Conservation (phyloP, 176 grass and related monocot genomes). For the Luzula sylvatica region DNA sequence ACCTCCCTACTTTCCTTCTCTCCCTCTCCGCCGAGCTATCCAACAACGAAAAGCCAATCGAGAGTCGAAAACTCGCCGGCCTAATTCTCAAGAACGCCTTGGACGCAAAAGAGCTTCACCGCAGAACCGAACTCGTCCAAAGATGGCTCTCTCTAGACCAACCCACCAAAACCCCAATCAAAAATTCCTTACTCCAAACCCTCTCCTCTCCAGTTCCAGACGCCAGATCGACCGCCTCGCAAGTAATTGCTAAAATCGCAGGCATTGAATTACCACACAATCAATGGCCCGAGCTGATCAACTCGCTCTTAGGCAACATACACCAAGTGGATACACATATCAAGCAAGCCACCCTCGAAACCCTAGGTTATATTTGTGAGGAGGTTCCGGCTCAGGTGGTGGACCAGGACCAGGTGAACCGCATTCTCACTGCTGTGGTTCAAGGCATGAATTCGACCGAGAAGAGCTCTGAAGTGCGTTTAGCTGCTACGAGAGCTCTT, state of each 20-base stretch:
- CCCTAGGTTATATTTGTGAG: conserved; percentile 81
- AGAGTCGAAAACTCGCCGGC: conserved; percentile 65
- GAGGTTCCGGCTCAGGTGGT: conserved; percentile 63
- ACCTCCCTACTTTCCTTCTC: conserved; percentile 51
- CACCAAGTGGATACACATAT: conserved; percentile 60
- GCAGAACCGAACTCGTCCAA: conserved; percentile 71
- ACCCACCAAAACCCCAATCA: conserved; percentile 55
- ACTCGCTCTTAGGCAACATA: conserved; percentile 59
- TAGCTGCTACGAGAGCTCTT: conserved; percentile 65
- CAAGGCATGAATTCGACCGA: conserved; percentile 89
- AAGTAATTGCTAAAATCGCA: conserved; percentile 76
- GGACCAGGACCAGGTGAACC: conserved; percentile 74
- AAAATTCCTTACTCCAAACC: conserved; percentile 49
- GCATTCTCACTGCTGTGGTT: conserved; percentile 84
- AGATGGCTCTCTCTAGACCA: conserved; percentile 65
- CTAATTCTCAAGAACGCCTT: conserved; percentile 76
- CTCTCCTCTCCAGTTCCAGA: conserved; percentile 58
- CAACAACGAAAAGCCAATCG: conserved; percentile 57
- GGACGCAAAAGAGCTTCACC: conserved; percentile 69
- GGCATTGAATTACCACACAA: conserved; percentile 72
- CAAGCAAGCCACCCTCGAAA: conserved; percentile 69
- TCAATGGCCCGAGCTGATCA: conserved; percentile 75
- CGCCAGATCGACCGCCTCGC: conserved; percentile 76
- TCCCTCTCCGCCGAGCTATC: conserved; percentile 57
- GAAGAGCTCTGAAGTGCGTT: conserved; percentile 55